Percentiles rank a stretch among this genome's conserved stretches.
Conservation (phyloP, 495 filamentous ascomycete species). For the Tuber magnatum region DNA sequence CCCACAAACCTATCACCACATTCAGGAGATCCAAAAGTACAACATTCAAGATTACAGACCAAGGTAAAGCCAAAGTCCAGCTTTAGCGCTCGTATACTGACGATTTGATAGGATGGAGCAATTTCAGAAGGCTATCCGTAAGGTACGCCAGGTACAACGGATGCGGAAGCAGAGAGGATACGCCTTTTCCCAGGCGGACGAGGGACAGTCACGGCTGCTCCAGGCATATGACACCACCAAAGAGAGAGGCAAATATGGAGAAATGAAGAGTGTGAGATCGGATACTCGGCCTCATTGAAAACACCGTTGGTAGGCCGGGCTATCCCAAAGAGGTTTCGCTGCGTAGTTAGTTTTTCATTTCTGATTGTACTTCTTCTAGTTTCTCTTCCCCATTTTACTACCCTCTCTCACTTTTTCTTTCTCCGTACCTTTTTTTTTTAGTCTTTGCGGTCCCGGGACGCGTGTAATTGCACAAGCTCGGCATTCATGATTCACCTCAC, state of each 20-base stretch:
- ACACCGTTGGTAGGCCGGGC: conserved; percentile 10
- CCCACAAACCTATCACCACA: conserved; percentile 93
- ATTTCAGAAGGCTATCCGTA: conserved; percentile 98
- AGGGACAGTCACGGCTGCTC: conserved; percentile 84
- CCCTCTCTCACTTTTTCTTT: conserved; percentile 13
- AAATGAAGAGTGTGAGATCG: conserved; percentile 67
- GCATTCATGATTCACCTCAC: not conserved
- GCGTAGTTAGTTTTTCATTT: conserved; percentile 26
- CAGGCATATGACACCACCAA: conserved; percentile 96
- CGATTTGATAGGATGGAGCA: conserved; percentile 75
- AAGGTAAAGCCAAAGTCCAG: conserved; percentile 49
- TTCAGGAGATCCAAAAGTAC: conserved; percentile 99
- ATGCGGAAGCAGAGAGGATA: conserved; percentile 99
- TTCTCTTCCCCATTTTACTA: conserved; percentile 9
- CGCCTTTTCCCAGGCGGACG: conserved; percentile 95
- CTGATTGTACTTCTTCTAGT: conserved; percentile 21
- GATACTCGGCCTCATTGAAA: conserved; percentile 21
- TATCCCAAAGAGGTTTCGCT: conserved; percentile 26
- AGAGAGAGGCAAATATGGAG: conserved; percentile 84
- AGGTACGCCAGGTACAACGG: conserved; percentile 94
- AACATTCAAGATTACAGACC: conserved; percentile 99
- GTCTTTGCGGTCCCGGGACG: not conserved
- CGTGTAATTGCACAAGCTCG: not conserved
- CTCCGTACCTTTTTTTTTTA: conserved; percentile 13
- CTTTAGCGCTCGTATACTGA: conserved; percentile 10